phyloP scores from a whole-genome alignment of 140 eudicot species.

The Bidens hawaiensis region DNA sequence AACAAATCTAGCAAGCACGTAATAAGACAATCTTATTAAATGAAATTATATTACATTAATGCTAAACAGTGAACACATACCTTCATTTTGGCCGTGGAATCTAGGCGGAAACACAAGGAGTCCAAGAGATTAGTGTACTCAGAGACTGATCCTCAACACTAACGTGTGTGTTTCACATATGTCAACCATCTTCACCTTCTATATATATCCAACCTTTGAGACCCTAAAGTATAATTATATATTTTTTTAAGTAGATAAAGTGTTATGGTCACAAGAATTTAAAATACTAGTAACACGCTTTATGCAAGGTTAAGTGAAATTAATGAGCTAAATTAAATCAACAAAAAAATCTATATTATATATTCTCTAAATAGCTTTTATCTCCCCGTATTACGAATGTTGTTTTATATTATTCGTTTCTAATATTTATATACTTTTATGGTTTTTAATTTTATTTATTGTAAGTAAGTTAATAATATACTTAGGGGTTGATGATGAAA shows the following conservation, averaged over 20 bases:
- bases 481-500: too few species aligned
- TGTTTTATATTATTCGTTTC: too few species aligned
- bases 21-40: not conserved
- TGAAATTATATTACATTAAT: not conserved
- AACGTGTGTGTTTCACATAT: conserved; percentile 33
- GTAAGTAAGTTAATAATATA: too few species aligned
- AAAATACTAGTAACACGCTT: not conserved
- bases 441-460: too few species aligned
- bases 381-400: too few species aligned
- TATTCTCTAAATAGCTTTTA: too few species aligned
- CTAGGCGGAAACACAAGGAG: conserved; percentile 30
- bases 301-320: too few species aligned
- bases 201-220: conserved; percentile 20
- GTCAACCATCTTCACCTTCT: conserved; percentile 14
- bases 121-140: conserved; percentile 11
- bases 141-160: conserved; percentile 24
- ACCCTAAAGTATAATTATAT: conserved; percentile 4
- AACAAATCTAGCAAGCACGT: too few species aligned
- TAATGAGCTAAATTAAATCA: too few species aligned
- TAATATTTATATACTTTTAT: too few species aligned
- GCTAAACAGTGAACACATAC: too few species aligned
- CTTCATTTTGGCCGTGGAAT: conserved; percentile 13
- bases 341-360: too few species aligned
- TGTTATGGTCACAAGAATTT: not conserved
- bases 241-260: not conserved